These are phyloP conservation scores for Penicillium nordicum DNA, from an alignment of 2,329 filamentous ascomycete species.

Conservation along the genomic window DNA sequence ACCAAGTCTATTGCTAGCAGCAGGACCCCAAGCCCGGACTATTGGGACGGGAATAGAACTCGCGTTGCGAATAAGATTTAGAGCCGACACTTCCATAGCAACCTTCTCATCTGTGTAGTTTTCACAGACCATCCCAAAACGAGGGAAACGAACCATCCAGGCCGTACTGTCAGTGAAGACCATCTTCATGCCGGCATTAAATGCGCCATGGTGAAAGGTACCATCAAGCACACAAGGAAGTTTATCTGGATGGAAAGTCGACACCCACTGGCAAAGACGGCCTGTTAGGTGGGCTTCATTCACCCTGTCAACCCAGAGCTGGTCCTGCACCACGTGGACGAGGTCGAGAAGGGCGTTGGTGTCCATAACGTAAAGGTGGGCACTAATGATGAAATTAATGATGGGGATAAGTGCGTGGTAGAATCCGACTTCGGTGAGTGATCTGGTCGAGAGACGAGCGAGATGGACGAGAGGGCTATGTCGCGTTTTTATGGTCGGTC, in stretches of 20 bases:
- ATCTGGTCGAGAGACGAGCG: too few relatives aligned
- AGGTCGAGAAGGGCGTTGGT: constrained; percentile 22
- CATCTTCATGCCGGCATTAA: constrained; percentile 35
- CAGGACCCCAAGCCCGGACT: constrained; percentile 28
- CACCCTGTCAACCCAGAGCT: constrained; percentile 25
- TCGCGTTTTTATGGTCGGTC: too few relatives aligned
- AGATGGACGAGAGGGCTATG: too few relatives aligned
- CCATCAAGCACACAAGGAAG: too few relatives aligned
- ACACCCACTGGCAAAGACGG: constrained; percentile 23
- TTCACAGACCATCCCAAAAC: constrained; percentile 28
- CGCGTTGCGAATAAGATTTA: constrained; percentile 24
- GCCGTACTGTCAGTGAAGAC: constrained; percentile 28
- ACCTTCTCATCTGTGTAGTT: constrained; percentile 30
- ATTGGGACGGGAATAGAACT: constrained; percentile 28
- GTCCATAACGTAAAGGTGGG: constrained; percentile 15
- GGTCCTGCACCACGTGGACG: constrained; percentile 17
- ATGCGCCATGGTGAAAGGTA: constrained; percentile 29
- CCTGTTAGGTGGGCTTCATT: constrained; percentile 18
- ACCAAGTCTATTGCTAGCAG: constrained; percentile 24
- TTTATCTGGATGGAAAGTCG: too few relatives aligned
- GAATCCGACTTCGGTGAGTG: too few relatives aligned
- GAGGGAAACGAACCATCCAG: constrained; percentile 33
- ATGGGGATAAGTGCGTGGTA: background rate
- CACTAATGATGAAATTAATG: background rate
- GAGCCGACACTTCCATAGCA: constrained; percentile 30